Evolutionary conservation across 2,329 filamentous ascomycete species (phyloP), one percentile per base, ranked within the genome.

Genomic region (Calonectria pseudoreteaudii): DNA sequence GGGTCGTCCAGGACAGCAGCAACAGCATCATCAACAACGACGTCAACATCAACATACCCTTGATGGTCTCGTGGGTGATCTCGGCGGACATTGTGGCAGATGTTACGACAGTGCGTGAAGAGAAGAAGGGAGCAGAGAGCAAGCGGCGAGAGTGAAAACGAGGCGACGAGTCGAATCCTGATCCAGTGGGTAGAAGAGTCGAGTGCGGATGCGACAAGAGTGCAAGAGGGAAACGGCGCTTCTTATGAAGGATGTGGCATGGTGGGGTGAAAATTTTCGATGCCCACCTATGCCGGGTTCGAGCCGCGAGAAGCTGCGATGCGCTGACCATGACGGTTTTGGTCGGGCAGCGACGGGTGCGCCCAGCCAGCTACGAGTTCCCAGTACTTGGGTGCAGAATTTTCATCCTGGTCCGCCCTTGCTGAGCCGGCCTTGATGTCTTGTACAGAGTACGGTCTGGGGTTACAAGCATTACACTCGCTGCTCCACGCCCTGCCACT

Each of bases 1-100:
- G 66, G 70, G 72, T 69, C 76, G 69, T 70, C 76, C 77, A 74
- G 67, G 75, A 74, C 60, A 66, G 47, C 26, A 74, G 76, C 74
- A 72, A 60, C 74, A 60, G 9, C 56, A 60, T 23, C 53, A 52
- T 53, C 28, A 23, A 71, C 74, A 62, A 20, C 56, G 41, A 26
- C 36, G 16, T 20, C 56, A 53, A 62, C n/a, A 23, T 68, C 58
- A 65, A 83, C 85, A 79, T 88, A 93, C 92, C 92, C 88, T 94
- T 91, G 89, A 95, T 95, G 84, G 93, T 94, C 85, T 92, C 91
- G 90, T 95, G 93, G 79, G 89, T 90, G 86, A 94, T 91, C 83
- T 88, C 87, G 66, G 75, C 66, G 75, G 82, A 80, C 93, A 94
- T 94, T 82, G 82, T 91, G 85, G 34, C 26, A 28, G 66, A 72